Evolutionary conservation across 495 filamentous ascomycete genomes (phyloP).

Genomic region (Barbatosphaeria neglecta): DNA sequence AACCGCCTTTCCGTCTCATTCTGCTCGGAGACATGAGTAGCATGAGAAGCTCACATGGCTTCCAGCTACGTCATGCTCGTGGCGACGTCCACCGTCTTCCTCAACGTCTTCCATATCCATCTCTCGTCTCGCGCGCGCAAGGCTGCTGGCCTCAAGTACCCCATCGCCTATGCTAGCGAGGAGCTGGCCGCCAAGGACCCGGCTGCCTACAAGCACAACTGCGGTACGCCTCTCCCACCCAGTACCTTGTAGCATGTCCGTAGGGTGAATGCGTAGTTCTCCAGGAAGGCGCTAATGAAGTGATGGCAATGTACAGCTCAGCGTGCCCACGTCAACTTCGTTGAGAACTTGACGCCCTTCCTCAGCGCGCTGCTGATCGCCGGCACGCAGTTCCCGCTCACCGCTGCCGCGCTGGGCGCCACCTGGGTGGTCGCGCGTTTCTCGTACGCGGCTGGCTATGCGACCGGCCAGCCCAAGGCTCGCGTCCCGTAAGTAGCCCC

Average conservation of each 20-base stretch:
- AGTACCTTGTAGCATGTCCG: neutral
- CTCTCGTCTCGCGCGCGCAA: slow-evolving; percentile 38
- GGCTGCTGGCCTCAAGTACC: slow-evolving; percentile 46
- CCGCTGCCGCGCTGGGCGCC: slow-evolving; percentile 38
- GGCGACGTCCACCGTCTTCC: slow-evolving; percentile 45
- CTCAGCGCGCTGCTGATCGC: slow-evolving; percentile 44
- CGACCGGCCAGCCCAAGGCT: slow-evolving; percentile 21
- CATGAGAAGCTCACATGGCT: neutral
- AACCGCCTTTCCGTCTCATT: neutral
- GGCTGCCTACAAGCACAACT: slow-evolving; percentile 37
- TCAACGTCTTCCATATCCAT: slow-evolving; percentile 41
- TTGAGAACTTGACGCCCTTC: slow-evolving; percentile 53
- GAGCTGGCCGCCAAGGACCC: slow-evolving; percentile 47
- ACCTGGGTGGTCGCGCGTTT: slow-evolving; percentile 45
- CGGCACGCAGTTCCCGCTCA: slow-evolving; percentile 43
- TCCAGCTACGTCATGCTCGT: slow-evolving; percentile 45
- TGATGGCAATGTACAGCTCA: slow-evolving; percentile 39
- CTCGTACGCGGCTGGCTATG: slow-evolving; percentile 52
- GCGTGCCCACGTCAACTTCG: slow-evolving; percentile 60
- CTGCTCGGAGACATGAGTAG: neutral
- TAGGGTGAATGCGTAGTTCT: slow-evolving; percentile 25
- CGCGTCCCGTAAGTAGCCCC: slow-evolving; percentile 13
- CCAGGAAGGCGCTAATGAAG: slow-evolving; percentile 8
- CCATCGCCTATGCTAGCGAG: slow-evolving; percentile 50
- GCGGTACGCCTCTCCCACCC: slow-evolving; percentile 15